These are phyloP conservation scores for Blastocystis sp. DNA, from an alignment of 352 stramenopile species.

Conservation along the genomic window DNA sequence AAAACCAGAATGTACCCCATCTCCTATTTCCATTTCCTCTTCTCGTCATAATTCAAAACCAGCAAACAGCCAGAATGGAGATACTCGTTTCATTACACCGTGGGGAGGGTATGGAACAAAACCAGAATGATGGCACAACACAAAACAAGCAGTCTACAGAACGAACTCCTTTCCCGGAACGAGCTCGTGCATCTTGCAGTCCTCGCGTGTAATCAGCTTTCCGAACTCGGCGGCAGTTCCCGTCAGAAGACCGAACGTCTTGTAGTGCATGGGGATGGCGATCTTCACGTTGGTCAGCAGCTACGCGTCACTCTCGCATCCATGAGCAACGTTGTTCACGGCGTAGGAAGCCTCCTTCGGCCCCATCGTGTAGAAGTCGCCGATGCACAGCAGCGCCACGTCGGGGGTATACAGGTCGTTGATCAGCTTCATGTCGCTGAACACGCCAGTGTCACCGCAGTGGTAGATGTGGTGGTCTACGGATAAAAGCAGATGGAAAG, in stretches of 20 bases:
- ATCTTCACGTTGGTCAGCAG: conserved; percentile 23
- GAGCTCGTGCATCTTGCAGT: conserved; percentile 57
- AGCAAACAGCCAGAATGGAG: not conserved
- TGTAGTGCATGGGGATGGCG: conserved; percentile 67
- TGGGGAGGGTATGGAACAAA: not conserved
- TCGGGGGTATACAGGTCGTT: conserved; percentile 66
- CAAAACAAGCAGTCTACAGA: conserved; percentile 27
- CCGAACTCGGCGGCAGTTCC: conserved; percentile 45
- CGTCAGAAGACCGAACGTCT: conserved; percentile 60
- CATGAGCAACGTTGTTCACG: conserved; percentile 23
- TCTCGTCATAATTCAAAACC: not conserved
- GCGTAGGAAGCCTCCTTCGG: conserved; percentile 66
- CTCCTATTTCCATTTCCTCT: not conserved
- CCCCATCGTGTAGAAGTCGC: conserved; percentile 66
- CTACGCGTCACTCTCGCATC: conserved; percentile 1
- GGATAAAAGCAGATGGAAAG: not conserved
- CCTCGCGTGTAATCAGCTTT: conserved; percentile 34
- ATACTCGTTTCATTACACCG: not conserved
- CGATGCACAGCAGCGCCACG: conserved; percentile 54
- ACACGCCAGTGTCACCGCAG: conserved; percentile 61
- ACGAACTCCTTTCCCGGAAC: conserved; percentile 32
- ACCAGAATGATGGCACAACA: not conserved
- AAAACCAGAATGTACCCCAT: conserved; percentile 4
- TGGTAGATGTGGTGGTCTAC: conserved; percentile 69
- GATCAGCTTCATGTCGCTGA: conserved; percentile 69